Conservation (phyloP, 108 stramenopile genomes). For the Nannochloropsis gaditana region DNA sequence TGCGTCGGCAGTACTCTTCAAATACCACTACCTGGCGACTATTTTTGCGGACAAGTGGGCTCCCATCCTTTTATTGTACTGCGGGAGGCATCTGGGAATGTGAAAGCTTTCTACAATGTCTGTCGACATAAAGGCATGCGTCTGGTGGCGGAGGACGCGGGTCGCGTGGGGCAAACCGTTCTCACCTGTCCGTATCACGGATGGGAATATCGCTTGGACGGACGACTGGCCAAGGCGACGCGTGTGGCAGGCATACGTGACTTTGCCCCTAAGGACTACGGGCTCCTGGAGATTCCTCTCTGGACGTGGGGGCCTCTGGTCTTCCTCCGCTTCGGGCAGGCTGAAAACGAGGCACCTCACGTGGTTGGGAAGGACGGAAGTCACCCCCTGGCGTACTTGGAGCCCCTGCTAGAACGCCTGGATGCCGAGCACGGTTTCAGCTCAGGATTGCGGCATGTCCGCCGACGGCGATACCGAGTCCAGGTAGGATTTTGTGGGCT, state of each 20-base stretch:
- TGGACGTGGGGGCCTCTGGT: slow-evolving; percentile 30
- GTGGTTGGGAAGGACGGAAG: slow-evolving; percentile 23
- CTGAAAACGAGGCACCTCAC: neutral
- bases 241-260: slow-evolving; percentile 38
- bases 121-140: slow-evolving; percentile 14
- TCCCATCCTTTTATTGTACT: slow-evolving; percentile 13
- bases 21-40: neutral
- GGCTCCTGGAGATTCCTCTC: slow-evolving; percentile 23
- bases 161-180: neutral
- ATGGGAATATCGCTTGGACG: slow-evolving; percentile 50
- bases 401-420: slow-evolving; percentile 26
- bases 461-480: neutral
- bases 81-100: neutral
- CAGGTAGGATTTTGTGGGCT: neutral
- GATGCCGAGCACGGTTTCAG: slow-evolving; percentile 13
- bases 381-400: slow-evolving; percentile 25
- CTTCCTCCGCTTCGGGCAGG: slow-evolving; percentile 29
- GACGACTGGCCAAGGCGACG: slow-evolving; percentile 50
- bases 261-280: slow-evolving; percentile 43
- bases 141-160: neutral
- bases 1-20: neutral
- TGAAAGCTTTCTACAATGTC: neutral
- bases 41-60: slow-evolving; percentile 4
- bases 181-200: slow-evolving; percentile 54
- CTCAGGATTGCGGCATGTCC: slow-evolving; percentile 1